A percentile compares a stretch with the other conserved stretches of the same genome.
Conservation (phyloP, 2,329 filamentous ascomycete species). For the Lasiodiplodia sp. region DNA sequence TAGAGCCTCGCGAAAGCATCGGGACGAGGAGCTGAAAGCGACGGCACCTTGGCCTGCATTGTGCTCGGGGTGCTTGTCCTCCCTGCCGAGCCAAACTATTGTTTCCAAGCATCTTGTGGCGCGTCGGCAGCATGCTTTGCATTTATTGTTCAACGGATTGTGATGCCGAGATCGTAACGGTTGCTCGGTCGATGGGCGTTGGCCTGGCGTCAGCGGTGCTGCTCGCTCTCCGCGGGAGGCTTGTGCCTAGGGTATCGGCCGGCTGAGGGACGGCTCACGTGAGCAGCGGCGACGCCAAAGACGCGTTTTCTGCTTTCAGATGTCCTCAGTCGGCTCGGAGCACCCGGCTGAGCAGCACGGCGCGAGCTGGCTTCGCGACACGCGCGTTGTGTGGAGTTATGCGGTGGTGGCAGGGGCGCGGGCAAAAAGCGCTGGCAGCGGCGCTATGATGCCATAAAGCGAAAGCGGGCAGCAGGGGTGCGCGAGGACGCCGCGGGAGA, state of each 20-base stretch:
- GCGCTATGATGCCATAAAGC: slow-evolving; percentile 11
- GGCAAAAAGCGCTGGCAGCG: slow-evolving; percentile 4
- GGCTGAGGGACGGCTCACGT: slow-evolving; percentile 17
- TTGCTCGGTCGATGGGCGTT: slow-evolving; percentile 10
- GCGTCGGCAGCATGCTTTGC: background rate
- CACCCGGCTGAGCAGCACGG: background rate
- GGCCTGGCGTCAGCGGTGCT: background rate
- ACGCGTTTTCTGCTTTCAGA: background rate
- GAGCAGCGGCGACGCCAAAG: background rate
- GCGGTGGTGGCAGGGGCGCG: slow-evolving; percentile 4
- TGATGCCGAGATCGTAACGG: background rate
- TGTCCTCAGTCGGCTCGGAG: background rate
- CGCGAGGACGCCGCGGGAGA: background rate
- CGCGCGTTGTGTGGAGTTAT: slow-evolving; percentile 14
- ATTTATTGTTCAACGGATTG: background rate
- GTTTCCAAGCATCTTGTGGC: slow-evolving; percentile 11
- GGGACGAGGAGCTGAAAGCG: background rate
- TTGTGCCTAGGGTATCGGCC: slow-evolving; percentile 3
- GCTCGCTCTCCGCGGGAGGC: slow-evolving; percentile 5
- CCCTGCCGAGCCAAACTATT: slow-evolving; percentile 16
- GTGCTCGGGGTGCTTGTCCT: slow-evolving; percentile 11
- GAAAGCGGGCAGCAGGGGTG: slow-evolving; percentile 11
- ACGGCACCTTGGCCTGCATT: background rate
- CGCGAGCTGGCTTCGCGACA: background rate
- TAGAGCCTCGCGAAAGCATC: background rate